These are phyloP conservation scores for Ensete glaucum DNA, from an alignment of 176 grass and related monocot species.

Conservation along the genomic window DNA sequence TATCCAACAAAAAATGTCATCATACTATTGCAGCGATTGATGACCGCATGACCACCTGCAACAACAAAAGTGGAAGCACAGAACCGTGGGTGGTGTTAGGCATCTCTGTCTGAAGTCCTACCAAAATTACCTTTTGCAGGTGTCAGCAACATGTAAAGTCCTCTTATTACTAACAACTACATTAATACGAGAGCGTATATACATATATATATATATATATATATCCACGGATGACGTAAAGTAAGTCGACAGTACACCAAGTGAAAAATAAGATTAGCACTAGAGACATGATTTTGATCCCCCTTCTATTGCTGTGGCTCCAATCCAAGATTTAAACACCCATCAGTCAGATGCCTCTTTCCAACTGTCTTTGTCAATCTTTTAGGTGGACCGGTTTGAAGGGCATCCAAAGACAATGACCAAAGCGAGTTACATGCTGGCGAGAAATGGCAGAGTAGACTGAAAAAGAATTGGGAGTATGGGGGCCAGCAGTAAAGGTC, in stretches of 20 bases:
- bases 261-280: not conserved
- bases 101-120: too few relatives aligned
- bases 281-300: not conserved
- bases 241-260: not conserved
- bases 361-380: not conserved
- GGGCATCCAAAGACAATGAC: not conserved
- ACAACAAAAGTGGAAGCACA: not conserved
- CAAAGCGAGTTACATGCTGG: not conserved
- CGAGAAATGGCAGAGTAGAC: not conserved
- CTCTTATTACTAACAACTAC: not conserved
- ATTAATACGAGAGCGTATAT: not conserved
- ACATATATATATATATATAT: too few relatives aligned
- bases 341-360: not conserved
- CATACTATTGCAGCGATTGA: not conserved
- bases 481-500: not conserved
- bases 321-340: not conserved
- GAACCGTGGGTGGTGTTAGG: not conserved
- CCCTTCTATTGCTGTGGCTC: not conserved
- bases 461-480: not conserved
- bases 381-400: not conserved
- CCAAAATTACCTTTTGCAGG: too few relatives aligned
- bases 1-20: not conserved
- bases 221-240: too few relatives aligned
- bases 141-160: too few relatives aligned
- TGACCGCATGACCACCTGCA: not conserved